A percentile compares a stretch with the other conserved stretches of the same genome.
These are phyloP conservation scores for Bacidia rubella DNA, from an alignment of 495 filamentous ascomycete genomes.

Conservation along the genomic window DNA sequence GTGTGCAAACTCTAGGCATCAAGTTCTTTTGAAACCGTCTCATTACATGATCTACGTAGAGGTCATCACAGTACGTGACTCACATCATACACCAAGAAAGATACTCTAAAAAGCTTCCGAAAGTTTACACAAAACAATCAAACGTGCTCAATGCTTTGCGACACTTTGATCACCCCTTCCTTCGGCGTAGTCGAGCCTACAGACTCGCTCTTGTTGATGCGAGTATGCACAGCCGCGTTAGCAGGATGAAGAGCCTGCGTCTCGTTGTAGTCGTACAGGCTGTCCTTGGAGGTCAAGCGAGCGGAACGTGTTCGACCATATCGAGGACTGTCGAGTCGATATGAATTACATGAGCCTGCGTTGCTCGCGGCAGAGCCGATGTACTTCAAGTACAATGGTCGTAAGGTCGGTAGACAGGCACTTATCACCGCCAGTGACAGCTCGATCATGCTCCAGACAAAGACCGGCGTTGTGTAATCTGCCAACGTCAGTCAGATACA, in stretches of 20 bases:
- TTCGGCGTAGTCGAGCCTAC: not conserved
- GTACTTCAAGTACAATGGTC: not conserved
- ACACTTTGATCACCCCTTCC: not conserved
- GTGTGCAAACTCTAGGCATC: too few species aligned
- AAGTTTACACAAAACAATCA: not conserved
- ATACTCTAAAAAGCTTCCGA: not conserved
- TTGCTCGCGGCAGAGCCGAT: not conserved
- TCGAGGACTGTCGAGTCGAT: not conserved
- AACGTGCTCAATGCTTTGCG: not conserved
- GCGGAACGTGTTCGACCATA: not conserved
- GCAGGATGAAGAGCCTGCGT: not conserved
- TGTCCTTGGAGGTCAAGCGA: not conserved
- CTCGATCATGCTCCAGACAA: conserved; percentile 25
- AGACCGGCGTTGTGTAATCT: conserved; percentile 5
- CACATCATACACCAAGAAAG: not conserved
- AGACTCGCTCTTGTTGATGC: not conserved
- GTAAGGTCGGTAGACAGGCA: conserved; percentile 22
- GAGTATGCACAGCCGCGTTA: not conserved
- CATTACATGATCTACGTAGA: too few species aligned
- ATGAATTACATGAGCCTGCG: not conserved
- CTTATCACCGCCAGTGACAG: conserved; percentile 20
- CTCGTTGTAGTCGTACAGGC: not conserved
- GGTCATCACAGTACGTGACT: too few species aligned
- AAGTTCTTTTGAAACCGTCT: too few species aligned
- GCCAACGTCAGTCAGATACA: not conserved